Evolutionary conservation across 345 rosid species (phyloP).

Genomic region (Geranium rotundifolium): DNA sequence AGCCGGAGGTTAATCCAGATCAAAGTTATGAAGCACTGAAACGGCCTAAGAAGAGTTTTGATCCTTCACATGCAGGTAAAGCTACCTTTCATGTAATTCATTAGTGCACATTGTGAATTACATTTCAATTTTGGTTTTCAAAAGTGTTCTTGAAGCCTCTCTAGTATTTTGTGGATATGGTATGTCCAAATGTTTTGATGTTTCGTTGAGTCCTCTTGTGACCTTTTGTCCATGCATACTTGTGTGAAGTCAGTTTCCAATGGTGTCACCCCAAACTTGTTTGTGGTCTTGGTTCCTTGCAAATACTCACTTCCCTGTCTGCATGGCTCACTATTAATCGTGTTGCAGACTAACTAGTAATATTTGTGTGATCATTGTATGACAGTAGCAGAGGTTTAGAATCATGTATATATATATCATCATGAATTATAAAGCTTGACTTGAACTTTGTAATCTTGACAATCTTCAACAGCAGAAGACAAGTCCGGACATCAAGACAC

Average conservation of each 20-base stretch:
- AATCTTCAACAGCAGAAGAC: conserved; percentile 35
- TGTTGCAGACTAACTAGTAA: too few species aligned
- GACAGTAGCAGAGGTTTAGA: too few species aligned
- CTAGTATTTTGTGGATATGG: not conserved
- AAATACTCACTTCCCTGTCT: not conserved
- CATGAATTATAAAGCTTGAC: too few species aligned
- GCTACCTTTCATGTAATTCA: not conserved
- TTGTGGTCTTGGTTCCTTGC: not conserved
- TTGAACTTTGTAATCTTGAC: not conserved
- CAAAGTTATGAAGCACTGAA: conserved; percentile 62
- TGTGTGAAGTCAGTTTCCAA: not conserved
- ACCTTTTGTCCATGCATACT: too few species aligned
- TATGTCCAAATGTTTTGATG: too few species aligned
- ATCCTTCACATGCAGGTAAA: conserved; percentile 48
- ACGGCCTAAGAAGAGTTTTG: conserved; percentile 64
- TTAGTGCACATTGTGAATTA: not conserved
- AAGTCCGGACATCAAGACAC: conserved; percentile 33
- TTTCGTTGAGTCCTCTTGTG: too few species aligned
- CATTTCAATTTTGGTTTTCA: not conserved
- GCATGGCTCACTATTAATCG: not conserved
- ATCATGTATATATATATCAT: too few species aligned
- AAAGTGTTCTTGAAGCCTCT: not conserved
- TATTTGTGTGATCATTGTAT: too few species aligned
- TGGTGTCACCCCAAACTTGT: not conserved
- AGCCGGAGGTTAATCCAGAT: conserved; percentile 66